These are phyloP conservation scores for Tuber aestivum DNA, from an alignment of 495 filamentous ascomycete genomes.

Conservation along the genomic window DNA sequence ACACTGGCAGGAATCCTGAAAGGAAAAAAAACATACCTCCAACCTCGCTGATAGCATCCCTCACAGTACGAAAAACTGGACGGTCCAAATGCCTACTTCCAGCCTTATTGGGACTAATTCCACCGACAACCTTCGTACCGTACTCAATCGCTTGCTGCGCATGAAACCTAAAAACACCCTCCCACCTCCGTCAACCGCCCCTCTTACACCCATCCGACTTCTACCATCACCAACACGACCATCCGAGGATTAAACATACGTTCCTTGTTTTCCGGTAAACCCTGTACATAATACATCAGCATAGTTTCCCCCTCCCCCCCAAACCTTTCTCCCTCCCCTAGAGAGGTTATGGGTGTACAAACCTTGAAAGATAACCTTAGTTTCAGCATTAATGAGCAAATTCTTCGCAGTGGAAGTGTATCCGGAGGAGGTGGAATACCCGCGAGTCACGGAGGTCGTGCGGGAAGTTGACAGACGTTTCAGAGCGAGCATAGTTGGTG, in stretches of 20 bases:
- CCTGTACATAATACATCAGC: conserved; percentile 25
- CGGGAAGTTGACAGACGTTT: conserved; percentile 47
- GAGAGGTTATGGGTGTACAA: conserved; percentile 6
- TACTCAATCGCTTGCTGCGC: conserved; percentile 97
- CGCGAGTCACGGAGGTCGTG: conserved; percentile 52
- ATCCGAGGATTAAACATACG: conserved; percentile 57
- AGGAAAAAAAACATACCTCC: conserved; percentile 46
- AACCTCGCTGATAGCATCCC: conserved; percentile 83
- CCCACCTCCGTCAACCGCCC: conserved; percentile 13
- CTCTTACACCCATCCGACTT: background rate
- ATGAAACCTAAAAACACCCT: conserved; percentile 65
- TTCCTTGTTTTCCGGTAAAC: conserved; percentile 98
- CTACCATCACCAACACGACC: background rate
- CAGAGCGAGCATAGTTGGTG: conserved; percentile 44
- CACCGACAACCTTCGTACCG: conserved; percentile 94
- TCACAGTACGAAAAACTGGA: conserved; percentile 86
- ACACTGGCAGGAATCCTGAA: background rate
- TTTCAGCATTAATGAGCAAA: conserved; percentile 84
- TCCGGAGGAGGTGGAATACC: conserved; percentile 57
- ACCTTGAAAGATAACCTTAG: conserved; percentile 92
- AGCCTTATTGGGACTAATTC: conserved; percentile 95
- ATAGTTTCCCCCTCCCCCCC: background rate
- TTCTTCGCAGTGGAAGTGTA: conserved; percentile 83
- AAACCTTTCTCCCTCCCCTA: background rate
- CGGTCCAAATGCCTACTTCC: conserved; percentile 80